These are phyloP conservation scores for Polysphondylium violaceum DNA, from an alignment of 78 protist species.

Conservation along the genomic window DNA sequence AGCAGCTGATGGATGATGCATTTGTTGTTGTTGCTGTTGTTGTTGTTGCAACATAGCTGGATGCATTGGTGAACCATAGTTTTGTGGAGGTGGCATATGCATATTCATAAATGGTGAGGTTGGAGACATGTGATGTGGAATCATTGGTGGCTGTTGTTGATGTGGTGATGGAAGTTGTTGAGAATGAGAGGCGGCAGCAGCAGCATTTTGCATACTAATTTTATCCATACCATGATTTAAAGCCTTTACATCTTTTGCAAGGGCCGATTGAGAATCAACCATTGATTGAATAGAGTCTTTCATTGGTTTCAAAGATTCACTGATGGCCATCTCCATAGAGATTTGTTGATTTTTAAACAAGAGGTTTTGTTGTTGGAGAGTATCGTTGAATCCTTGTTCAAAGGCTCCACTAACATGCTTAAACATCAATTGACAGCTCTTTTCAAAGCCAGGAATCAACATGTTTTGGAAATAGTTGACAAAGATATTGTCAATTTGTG, in stretches of 20 bases:
- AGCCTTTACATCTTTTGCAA: slow-evolving; percentile 22
- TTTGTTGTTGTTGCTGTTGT: background rate
- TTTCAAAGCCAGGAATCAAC: slow-evolving; percentile 74
- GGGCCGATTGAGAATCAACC: slow-evolving; percentile 5
- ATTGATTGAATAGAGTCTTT: background rate
- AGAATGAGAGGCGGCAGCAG: too few species aligned
- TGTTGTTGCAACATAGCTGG: slow-evolving; percentile 17
- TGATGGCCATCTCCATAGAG: background rate
- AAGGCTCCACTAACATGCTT: slow-evolving; percentile 20
- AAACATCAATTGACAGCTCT: slow-evolving; percentile 55
- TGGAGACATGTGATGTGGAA: background rate
- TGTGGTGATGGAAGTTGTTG: background rate
- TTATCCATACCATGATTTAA: too few species aligned
- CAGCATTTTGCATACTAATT: too few species aligned
- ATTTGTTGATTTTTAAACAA: slow-evolving; percentile 29
- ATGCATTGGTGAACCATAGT: too few species aligned
- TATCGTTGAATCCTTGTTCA: slow-evolving; percentile 37
- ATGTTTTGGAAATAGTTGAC: slow-evolving; percentile 27
- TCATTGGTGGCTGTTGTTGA: background rate
- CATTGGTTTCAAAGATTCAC: background rate
- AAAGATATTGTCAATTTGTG: slow-evolving; percentile 33
- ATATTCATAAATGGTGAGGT: background rate
- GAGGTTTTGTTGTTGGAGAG: slow-evolving; percentile 33
- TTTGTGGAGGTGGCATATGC: slow-evolving; percentile 1
- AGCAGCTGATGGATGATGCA: slow-evolving; percentile 14